Conservation (phyloP, 768 basidiomycete species). For the Rhodotorula taiwanensis region DNA sequence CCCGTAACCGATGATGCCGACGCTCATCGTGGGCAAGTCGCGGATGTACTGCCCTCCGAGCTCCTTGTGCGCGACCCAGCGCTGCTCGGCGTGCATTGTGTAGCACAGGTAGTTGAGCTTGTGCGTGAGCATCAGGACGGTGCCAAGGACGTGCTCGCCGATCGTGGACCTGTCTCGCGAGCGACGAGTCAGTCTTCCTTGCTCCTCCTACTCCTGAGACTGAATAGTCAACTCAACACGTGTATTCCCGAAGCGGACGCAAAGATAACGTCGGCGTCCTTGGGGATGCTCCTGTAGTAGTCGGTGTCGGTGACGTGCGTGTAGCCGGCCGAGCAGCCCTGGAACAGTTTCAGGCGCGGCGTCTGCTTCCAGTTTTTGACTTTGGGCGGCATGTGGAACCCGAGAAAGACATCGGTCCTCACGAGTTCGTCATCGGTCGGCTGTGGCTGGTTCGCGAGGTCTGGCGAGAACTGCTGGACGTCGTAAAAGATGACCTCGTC, state of each 20-base stretch:
- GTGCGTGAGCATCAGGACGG: constrained; percentile 16
- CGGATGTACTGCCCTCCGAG: constrained; percentile 26
- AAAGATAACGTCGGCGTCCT: constrained; percentile 3
- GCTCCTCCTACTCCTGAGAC: no score
- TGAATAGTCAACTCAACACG: constrained; percentile 1
- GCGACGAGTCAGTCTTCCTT: background rate
- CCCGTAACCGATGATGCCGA: constrained; percentile 31
- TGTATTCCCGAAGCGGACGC: constrained; percentile 28
- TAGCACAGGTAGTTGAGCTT: constrained; percentile 15
- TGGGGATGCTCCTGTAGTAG: constrained; percentile 12
- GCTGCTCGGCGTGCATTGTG: constrained; percentile 3
- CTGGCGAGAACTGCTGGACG: background rate
- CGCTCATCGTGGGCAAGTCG: constrained; percentile 18
- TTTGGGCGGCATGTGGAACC: constrained; percentile 13
- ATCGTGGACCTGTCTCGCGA: constrained; percentile 2
- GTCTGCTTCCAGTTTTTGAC: constrained; percentile 9
- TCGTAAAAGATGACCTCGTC: constrained; percentile 77
- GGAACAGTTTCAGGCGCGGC: constrained; percentile 17
- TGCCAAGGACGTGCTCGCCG: constrained; percentile 20
- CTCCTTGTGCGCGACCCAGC: constrained; percentile 8
- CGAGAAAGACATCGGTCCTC: constrained; percentile 13
- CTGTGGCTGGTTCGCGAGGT: background rate
- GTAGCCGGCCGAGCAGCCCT: constrained; percentile 13
- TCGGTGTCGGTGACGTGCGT: constrained; percentile 10
- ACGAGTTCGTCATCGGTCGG: constrained; percentile 11